Base-by-base conservation (phyloP, 2,329 filamentous ascomycete species). In the Neofusicoccum sp. region DNA sequence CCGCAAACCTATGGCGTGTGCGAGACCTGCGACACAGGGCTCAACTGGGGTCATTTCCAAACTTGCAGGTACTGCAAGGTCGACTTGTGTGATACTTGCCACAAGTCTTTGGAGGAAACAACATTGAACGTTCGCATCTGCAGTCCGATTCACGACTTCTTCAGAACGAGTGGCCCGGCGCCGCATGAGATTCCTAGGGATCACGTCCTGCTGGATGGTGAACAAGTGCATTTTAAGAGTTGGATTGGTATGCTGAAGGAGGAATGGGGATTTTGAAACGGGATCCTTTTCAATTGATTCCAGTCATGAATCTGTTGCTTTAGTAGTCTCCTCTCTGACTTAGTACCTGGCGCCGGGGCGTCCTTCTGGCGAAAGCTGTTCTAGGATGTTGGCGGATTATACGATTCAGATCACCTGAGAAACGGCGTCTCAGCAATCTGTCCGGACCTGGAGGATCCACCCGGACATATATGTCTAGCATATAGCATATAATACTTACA, bases 41-140 rank as follows among this genome's bases (percentile, higher is more conserved):
- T 58, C n/a, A 22, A 28, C 29, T 58, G 54, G 54, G 54, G 54
- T 39, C 54, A 58, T 29, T 58, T 58, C 54, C 54, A 58, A 22
- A 58, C 54, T 8, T 58, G 54, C 54, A 58, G 54, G 31, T 58
- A 45, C 37, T 58, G 54, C 54, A 58, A 58, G 54, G 41, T 58
- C 31, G 54, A 58, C 41, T 37, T 58, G n/a, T 58, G 54, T n/a
- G 54, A 58, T 31, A 36, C 39, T n/a, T 58, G 54, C 54, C 54
- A 58, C 41, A 45, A 58, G 41, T 44, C 6, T 16, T 31, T 58
- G 54, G 54, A 58, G 36, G 54, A 58, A 4, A 58, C 54, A 41
- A 58, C 54, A 5, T 8, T 58, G 31, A 34, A 34, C n/a, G 54
- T 58, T 2, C 54, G 54, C 54, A 37, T 45, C 11, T 58, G 54